phyloP scores from a whole-genome alignment of 2,329 filamentous ascomycete genomes.

The Ustilaginoidea virens region DNA sequence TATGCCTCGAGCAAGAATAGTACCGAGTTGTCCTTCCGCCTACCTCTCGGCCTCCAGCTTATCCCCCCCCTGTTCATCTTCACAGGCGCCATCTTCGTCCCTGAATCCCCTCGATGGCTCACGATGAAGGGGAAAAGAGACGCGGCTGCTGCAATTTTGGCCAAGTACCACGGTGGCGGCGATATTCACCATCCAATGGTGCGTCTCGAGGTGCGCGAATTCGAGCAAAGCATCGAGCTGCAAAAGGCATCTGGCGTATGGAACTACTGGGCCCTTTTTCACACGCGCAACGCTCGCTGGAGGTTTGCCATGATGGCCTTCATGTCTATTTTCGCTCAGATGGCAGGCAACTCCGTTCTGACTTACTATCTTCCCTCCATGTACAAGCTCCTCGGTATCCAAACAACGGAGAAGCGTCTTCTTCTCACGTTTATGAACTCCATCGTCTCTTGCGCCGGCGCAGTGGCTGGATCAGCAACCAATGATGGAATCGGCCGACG shows the following conservation, averaged over 20 bases:
- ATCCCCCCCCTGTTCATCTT: slow-evolving; percentile 21
- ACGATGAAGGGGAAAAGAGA: slow-evolving; percentile 21
- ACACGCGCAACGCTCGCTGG: slow-evolving; percentile 28
- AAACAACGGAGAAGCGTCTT: slow-evolving; percentile 31
- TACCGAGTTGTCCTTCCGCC: slow-evolving; percentile 18
- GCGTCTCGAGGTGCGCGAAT: slow-evolving; percentile 23
- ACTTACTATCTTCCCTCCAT: slow-evolving; percentile 40
- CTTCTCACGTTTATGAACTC: slow-evolving; percentile 25
- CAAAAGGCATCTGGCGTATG: slow-evolving; percentile 28
- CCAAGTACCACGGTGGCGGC: slow-evolving; percentile 18
- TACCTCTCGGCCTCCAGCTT: slow-evolving; percentile 23
- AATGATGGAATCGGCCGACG: slow-evolving; percentile 17
- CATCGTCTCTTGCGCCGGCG: slow-evolving; percentile 24
- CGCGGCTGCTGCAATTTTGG: slow-evolving; percentile 19
- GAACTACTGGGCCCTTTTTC: slow-evolving; percentile 38
- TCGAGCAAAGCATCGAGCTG: slow-evolving; percentile 20
- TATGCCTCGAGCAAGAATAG: slow-evolving; percentile 29
- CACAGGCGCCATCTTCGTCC: slow-evolving; percentile 18
- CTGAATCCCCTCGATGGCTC: slow-evolving; percentile 27
- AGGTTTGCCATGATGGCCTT: slow-evolving; percentile 35
- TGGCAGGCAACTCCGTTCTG: slow-evolving; percentile 32
- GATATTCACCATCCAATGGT: slow-evolving; percentile 20
- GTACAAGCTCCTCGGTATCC: slow-evolving; percentile 35
- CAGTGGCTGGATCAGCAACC: slow-evolving; percentile 17
- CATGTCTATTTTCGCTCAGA: slow-evolving; percentile 39